Evolutionary conservation across 179 eudicot species (phyloP).

Genomic region (Silene coronaria): DNA sequence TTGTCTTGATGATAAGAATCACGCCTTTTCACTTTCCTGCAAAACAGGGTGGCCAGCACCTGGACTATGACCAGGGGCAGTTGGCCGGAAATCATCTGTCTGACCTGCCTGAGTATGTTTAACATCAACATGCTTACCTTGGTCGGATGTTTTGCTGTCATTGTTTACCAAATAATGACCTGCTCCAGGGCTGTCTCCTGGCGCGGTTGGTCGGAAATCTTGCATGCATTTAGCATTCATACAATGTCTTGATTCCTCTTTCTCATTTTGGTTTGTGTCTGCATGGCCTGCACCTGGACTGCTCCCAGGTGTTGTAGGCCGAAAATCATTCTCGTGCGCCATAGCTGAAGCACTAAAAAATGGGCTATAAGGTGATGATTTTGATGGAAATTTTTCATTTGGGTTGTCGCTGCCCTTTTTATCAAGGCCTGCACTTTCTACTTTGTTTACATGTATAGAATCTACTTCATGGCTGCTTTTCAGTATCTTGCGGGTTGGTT

Average conservation of each 20-base stretch:
- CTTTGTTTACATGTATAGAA: not conserved
- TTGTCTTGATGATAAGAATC: conserved; percentile 22
- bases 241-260: conserved; percentile 12
- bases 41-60: conserved; percentile 47
- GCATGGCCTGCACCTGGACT: conserved; percentile 25
- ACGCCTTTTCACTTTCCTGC: conserved; percentile 20
- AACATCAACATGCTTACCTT: conserved; percentile 9
- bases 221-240: conserved; percentile 22
- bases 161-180: conserved; percentile 23
- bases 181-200: conserved; percentile 37
- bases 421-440: not conserved
- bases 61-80: conserved; percentile 56
- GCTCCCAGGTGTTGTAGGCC: conserved; percentile 21
- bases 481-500: conserved; percentile 5
- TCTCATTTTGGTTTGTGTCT: conserved; percentile 5
- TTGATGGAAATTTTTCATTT: conserved; percentile 8
- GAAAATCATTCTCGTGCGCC: conserved; percentile 16
- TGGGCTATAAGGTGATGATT: conserved; percentile 9
- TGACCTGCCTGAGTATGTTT: conserved; percentile 22
- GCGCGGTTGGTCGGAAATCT: conserved; percentile 29
- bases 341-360: conserved; percentile 13
- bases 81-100: conserved; percentile 38
- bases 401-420: conserved; percentile 19
- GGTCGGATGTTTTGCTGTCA: conserved; percentile 13
- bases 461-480: not conserved